These are phyloP conservation scores for Chloris gayana DNA, from an alignment of 176 grass and related monocot genomes.

Conservation along the genomic window DNA sequence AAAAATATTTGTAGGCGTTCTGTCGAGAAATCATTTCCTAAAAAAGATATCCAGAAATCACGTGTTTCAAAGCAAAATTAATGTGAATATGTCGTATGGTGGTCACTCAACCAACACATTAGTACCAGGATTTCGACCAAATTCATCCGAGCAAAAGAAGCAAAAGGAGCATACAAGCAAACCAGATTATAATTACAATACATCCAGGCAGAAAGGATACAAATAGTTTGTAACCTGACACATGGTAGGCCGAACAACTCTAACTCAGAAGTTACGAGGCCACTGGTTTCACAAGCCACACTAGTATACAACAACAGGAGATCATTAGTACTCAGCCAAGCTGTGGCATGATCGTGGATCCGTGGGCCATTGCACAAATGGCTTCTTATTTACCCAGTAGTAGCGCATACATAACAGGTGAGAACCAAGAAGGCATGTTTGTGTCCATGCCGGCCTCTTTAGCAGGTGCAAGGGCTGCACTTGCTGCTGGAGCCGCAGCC, in stretches of 20 bases:
- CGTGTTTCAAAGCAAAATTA: not conserved
- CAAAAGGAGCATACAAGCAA: not conserved
- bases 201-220: no score
- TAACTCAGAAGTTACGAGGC: not conserved
- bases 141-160: not conserved
- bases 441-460: not conserved
- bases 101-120: no score
- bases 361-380: no score
- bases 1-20: not conserved
- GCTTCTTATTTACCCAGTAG: no score
- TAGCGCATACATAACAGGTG: no score
- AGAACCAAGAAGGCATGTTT: no score
- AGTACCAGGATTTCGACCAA: not conserved
- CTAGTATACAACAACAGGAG: not conserved
- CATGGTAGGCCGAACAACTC: not conserved
- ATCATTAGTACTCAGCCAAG: not conserved
- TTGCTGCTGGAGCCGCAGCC: conserved; percentile 29
- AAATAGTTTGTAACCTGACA: no score
- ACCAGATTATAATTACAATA: no score
- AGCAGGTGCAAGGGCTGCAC: conserved; percentile 43
- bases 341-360: no score
- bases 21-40: not conserved
- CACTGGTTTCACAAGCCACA: conserved; percentile 1
- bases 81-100: no score
- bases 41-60: no score